A percentile compares a stretch with the other conserved stretches of the same genome.
Conservation (phyloP, 768 basidiomycete genomes). For the Mycena metata region DNA sequence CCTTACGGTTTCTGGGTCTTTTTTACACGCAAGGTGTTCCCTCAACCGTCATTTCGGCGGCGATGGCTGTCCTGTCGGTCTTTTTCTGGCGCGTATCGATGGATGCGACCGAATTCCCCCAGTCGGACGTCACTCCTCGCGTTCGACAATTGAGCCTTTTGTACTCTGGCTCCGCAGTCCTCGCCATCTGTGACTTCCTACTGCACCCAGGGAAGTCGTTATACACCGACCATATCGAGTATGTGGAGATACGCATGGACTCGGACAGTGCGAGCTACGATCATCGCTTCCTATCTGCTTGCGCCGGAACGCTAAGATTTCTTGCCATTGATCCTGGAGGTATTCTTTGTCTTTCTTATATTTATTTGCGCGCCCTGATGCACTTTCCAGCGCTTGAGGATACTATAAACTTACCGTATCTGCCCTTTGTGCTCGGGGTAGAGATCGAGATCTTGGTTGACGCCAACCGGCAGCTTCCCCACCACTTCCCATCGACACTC, state of each 20-base stretch:
- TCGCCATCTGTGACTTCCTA: conserved; percentile 2
- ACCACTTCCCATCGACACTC: conserved; percentile 2
- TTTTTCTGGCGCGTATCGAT: conserved; percentile 1
- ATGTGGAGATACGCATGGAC: conserved; percentile 12
- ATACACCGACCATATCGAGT: conserved; percentile 4
- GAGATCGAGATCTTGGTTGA: conserved; percentile 21
- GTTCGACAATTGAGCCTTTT: conserved; percentile 5
- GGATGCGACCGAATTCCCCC: neutral
- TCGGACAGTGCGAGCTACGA: neutral
- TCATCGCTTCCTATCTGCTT: conserved; percentile 11
- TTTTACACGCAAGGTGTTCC: neutral
- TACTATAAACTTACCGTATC: conserved; percentile 10
- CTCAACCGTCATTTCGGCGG: conserved; percentile 1
- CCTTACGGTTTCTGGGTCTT: conserved; percentile 1
- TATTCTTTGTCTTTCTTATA: neutral
- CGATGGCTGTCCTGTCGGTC: conserved; percentile 9
- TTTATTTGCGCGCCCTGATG: neutral
- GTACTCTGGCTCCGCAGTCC: neutral
- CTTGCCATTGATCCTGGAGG: conserved; percentile 19
- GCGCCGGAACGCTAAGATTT: conserved; percentile 3
- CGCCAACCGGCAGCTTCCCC: neutral
- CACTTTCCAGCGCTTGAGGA: neutral
- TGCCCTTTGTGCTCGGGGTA: neutral
- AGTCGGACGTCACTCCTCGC: neutral
- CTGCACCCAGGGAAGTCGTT: neutral